Evolutionary conservation across 768 basidiomycete genomes (phyloP), one percentile per base, ranked within the genome.

Genomic region (Russula olivacea): DNA sequence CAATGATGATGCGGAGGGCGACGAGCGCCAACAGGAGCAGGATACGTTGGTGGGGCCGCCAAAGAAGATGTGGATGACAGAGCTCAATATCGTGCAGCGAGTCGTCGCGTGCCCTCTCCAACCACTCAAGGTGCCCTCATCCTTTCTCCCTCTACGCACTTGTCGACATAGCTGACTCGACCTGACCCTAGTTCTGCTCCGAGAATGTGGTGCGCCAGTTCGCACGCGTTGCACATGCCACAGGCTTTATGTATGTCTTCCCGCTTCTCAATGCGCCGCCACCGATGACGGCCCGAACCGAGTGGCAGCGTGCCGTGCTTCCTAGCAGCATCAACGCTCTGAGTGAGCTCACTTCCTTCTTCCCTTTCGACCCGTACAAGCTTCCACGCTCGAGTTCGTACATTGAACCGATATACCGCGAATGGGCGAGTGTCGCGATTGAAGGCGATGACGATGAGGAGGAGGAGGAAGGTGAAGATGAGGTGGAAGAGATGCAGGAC

Each of bases 321-420:
- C 55, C 14, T 12, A 17, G 30, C 15, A 36, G 28, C 21, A 34
- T 32, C 23, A 32, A 68, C 76, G 9, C 75, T 72, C 55, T 74
- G 75, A 53, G 69, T 78, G 93, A 95, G 63, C 79, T 98, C 59
- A 93, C 93, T 71, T 85, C 87, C 12, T 98, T 98, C 78, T 99
- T 99, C 79, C 97, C 97, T 0, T 99, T 99, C 72, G 97, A 99
- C 73, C 97, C 97, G 2, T 98, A 93, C 77, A 89, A 87, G 63
- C 84, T 99, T 5, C 89, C 92, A 0, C 81, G 84, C 61, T 93
- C 92, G 41, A 78, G 81, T 34, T 73, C 74, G 23, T 97, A 86
- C 70, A 89, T 99, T 59, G 85, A 91, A 58, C 79, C 78, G 10
- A 82, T 97, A 30, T 99, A 98, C 70, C 80, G 94, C 50, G 91